phyloP scores from a whole-genome alignment of 441 rosid genomes.

The Populus trichocarpa region DNA sequence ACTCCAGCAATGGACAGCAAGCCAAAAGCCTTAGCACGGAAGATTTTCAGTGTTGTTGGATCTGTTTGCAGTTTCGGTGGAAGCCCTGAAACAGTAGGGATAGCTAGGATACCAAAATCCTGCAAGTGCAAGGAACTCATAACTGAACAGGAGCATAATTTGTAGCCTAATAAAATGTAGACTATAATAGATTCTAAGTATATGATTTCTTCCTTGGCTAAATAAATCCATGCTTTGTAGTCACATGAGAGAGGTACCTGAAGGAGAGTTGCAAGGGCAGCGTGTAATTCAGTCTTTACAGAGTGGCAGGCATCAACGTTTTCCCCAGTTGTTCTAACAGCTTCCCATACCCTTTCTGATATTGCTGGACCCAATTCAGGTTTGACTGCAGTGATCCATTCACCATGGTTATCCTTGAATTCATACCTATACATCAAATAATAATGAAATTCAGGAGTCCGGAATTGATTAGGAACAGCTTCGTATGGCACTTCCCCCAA shows the following conservation, averaged over 20 bases:
- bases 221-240: not conserved
- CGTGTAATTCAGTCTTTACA: constrained; percentile 46
- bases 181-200: not conserved
- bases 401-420: constrained; percentile 75
- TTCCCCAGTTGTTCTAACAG: constrained; percentile 45
- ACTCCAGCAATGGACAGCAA: constrained; percentile 73
- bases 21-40: constrained; percentile 65
- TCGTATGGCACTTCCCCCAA: not conserved
- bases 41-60: constrained; percentile 43
- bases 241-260: constrained; percentile 42
- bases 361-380: constrained; percentile 75
- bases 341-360: constrained; percentile 60
- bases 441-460: constrained; percentile 15
- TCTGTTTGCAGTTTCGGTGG: constrained; percentile 75
- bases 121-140: constrained; percentile 16
- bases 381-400: constrained; percentile 64
- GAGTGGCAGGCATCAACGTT: constrained; percentile 43
- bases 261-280: constrained; percentile 63
- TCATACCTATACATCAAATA: constrained; percentile 49
- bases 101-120: constrained; percentile 68
- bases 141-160: not conserved
- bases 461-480: not conserved
- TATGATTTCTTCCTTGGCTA: not conserved
- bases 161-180: not conserved
- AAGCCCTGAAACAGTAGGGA: constrained; percentile 83